A percentile compares a stretch with the other conserved stretches of the same genome.
Evolutionary conservation across 805 yeast genomes (phyloP).

Genomic region (Candida taoyuanica): DNA sequence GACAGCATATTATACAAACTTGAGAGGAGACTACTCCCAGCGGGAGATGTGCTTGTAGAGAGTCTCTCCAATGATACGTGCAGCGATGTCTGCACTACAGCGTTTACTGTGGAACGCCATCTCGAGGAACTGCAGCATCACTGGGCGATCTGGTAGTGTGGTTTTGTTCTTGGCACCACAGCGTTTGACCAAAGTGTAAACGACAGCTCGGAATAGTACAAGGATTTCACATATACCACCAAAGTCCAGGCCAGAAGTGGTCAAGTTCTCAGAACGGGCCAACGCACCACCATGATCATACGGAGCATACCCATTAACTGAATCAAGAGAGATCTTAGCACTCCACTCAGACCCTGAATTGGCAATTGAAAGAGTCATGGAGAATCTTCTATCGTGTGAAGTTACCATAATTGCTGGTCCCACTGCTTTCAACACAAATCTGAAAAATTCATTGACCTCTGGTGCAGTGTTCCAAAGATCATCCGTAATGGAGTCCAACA

Average conservation of each 20-base stretch:
- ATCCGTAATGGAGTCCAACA: constrained; percentile 9
- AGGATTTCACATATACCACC: background rate
- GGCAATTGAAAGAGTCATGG: background rate
- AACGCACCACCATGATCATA: background rate
- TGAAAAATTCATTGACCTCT: background rate
- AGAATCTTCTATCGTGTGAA: background rate
- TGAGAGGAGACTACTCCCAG: background rate
- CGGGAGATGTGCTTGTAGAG: background rate
- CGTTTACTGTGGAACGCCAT: background rate
- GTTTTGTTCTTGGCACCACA: background rate
- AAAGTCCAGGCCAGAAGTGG: background rate
- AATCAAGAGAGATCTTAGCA: background rate
- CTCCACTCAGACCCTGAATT: background rate
- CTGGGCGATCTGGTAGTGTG: background rate
- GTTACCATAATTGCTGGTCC: background rate
- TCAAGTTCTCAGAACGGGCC: background rate
- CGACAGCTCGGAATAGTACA: background rate
- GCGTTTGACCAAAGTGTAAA: background rate
- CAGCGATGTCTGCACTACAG: background rate
- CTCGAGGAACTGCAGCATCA: background rate
- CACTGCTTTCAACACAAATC: constrained; percentile 2
- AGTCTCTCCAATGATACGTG: background rate
- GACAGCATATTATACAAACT: too few relatives aligned
- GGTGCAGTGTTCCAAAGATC: background rate
- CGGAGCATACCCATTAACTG: background rate